These are phyloP conservation scores for Sporobolomyces roseus DNA, from an alignment of 768 basidiomycete genomes.

Conservation along the genomic window DNA sequence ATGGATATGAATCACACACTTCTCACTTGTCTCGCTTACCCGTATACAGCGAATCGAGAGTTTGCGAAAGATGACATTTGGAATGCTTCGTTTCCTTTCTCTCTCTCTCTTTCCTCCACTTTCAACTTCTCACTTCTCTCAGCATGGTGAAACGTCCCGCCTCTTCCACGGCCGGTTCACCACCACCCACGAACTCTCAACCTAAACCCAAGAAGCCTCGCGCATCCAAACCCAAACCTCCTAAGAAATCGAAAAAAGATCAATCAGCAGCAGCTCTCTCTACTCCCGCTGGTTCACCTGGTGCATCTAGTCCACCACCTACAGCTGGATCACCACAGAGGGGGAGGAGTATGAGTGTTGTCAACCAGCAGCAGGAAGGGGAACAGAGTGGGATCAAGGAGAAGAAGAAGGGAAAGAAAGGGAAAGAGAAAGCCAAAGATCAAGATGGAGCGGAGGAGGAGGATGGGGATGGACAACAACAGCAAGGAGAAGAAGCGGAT, in stretches of 20 bases:
- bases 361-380: background rate
- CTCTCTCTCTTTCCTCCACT: background rate
- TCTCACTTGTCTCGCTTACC: no score
- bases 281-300: background rate
- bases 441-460: background rate
- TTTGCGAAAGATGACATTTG: no score
- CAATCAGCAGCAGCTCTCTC: background rate
- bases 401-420: slow-evolving; percentile 14
- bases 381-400: no score
- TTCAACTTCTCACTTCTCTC: background rate
- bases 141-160: slow-evolving; percentile 10
- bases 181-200: background rate
- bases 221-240: background rate
- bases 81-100: background rate
- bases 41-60: no score
- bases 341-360: background rate
- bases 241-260: slow-evolving; percentile 9
- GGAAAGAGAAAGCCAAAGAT: background rate
- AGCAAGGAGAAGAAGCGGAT: slow-evolving; percentile 5
- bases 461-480: background rate
- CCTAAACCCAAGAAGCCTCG: background rate
- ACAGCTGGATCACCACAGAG: background rate
- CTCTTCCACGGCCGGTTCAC: background rate
- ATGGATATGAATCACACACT: no score
- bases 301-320: slow-evolving; percentile 1